Conservation (phyloP, 345 rosid species). For the Eutrema yunnanense region DNA sequence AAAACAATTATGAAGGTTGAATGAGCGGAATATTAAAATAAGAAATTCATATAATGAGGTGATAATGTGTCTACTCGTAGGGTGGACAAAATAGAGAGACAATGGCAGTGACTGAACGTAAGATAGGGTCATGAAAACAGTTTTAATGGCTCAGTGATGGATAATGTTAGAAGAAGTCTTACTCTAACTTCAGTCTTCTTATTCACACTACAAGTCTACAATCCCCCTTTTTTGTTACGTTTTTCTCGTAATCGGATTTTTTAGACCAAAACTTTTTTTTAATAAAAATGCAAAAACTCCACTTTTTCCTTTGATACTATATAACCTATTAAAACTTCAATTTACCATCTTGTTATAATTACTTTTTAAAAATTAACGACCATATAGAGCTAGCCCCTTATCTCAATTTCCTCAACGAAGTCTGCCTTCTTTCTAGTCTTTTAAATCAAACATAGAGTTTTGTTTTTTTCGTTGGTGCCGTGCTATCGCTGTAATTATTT, state of each 20-base stretch:
- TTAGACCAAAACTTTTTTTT: neutral
- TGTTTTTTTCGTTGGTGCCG: too few species aligned
- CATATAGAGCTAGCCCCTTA: too few species aligned
- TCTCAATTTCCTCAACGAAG: too few species aligned
- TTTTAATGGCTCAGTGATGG: constrained; percentile 9
- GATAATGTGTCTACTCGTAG: constrained; percentile 36
- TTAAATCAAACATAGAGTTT: too few species aligned
- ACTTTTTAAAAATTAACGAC: too few species aligned
- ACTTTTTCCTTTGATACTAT: neutral
- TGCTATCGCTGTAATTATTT: too few species aligned
- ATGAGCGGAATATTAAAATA: neutral
- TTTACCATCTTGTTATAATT: too few species aligned
- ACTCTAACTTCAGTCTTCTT: constrained; percentile 11
- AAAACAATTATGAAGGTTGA: neutral
- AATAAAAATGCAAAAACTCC: neutral
- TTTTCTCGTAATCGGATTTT: neutral
- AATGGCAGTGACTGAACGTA: constrained; percentile 27
- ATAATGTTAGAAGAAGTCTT: constrained; percentile 3
- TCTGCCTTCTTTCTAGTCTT: too few species aligned
- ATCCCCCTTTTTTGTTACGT: neutral
- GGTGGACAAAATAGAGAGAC: constrained; percentile 31
- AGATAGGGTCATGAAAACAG: constrained; percentile 13
- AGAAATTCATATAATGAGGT: constrained; percentile 26
- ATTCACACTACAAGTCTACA: constrained; percentile 4
- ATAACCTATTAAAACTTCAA: neutral